Evolutionary conservation across 768 basidiomycete genomes (phyloP), one percentile per base, ranked within the genome.

Genomic region (Termitomyces eurrhizus): DNA sequence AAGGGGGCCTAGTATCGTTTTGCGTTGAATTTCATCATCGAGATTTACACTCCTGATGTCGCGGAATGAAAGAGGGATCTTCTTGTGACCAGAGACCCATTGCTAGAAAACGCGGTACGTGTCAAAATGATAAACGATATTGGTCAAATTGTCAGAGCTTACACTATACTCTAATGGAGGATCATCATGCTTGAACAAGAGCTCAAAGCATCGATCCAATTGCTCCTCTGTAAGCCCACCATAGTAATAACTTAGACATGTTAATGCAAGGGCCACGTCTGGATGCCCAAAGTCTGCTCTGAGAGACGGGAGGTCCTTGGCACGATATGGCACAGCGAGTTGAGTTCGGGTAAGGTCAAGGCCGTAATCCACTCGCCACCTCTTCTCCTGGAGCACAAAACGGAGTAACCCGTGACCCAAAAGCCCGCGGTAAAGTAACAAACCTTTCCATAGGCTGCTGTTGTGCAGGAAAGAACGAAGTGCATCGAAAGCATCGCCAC

Each of bases 361-460:
- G 2, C 83, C 83, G 62, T 80, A 84, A 49, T 84, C 78, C 0
- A 84, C 83, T 35, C 82, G 66, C 80, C 81, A 84, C 12, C 80
- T 74, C 50, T 71, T 73, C 18, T 75, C 70, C 35, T 65, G 67
- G 0, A 84, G 66, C 0, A 68, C 67, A 51, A 76, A 75, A 2
- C 68, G 42, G 1, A 84, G 68, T 9, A 84, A 74, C 0, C 77
- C 78, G 1, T 71, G 67, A 0, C 70, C 75, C 36, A 84, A 57
- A 2, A 83, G 67, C 2, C 82, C 82, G 1, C 82, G 77, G 9
- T 79, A 69, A 2, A 83, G 69, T 1, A 84, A 70, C 14, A 83
- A 56, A 35, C 66, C 62, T 18, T 66, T 69, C 77, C 78, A 80
- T 8, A 66, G n/a, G 45, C 57, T 52, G 51, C n/a, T 36, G 5